Conservation (phyloP, 2,329 filamentous ascomycete species). For the Aspergillus fructus region DNA sequence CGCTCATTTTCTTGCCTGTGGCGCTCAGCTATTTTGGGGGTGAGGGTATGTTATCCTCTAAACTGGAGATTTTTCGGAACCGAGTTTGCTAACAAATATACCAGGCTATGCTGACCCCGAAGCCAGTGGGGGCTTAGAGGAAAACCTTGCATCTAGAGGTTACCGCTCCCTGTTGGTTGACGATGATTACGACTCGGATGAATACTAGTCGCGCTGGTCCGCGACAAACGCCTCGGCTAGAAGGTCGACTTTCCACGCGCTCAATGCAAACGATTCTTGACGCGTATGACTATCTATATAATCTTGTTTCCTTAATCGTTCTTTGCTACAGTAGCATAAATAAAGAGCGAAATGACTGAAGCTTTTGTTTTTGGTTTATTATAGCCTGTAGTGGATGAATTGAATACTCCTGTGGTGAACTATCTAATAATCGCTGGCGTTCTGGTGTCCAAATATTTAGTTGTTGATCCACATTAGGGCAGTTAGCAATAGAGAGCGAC, state of each 20-base stretch:
- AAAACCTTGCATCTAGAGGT: slow-evolving; percentile 76
- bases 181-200: slow-evolving; percentile 73
- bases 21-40: slow-evolving; percentile 83
- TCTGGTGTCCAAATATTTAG: no score
- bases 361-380: background rate
- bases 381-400: background rate
- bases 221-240: background rate
- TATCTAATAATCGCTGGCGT: background rate
- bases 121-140: slow-evolving; percentile 81
- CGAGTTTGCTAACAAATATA: slow-evolving; percentile 15
- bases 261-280: background rate
- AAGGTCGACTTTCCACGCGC: background rate
- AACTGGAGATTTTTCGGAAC: background rate
- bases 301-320: background rate
- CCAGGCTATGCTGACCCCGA: slow-evolving; percentile 81
- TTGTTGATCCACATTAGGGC: background rate
- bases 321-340: background rate
- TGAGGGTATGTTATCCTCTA: slow-evolving; percentile 53
- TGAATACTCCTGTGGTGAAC: background rate
- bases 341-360: background rate
- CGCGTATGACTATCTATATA: background rate
- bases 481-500: background rate
- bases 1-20: slow-evolving; percentile 87
- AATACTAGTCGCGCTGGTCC: slow-evolving; percentile 41
- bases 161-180: slow-evolving; percentile 77